phyloP scores from a whole-genome alignment of 2,329 filamentous ascomycete genomes.

The Colletotrichum graminicola region DNA sequence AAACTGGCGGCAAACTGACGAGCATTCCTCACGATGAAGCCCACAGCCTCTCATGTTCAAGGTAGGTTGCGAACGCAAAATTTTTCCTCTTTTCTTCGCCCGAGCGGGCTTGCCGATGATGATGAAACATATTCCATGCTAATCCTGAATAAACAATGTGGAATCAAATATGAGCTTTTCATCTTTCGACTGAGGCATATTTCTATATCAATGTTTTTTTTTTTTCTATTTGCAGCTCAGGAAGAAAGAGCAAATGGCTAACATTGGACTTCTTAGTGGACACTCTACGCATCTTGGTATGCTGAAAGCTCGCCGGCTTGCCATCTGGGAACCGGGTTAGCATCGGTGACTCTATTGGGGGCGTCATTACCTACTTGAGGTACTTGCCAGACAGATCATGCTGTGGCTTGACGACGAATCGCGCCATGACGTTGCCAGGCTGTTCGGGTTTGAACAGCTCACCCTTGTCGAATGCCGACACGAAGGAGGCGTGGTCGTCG shows the following conservation, averaged over 20 bases:
- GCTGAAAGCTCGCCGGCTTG: constrained; percentile 63
- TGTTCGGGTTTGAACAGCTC: constrained; percentile 84
- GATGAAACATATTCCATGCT: constrained; percentile 80
- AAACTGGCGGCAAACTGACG: background rate
- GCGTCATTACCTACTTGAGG: constrained; percentile 69
- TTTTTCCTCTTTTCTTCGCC: constrained; percentile 44
- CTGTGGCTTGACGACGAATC: constrained; percentile 74
- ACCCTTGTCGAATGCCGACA: constrained; percentile 76
- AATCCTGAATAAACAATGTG: constrained; percentile 77
- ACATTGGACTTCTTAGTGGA: constrained; percentile 41
- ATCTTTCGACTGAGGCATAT: constrained; percentile 80
- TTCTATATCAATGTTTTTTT: constrained; percentile 48
- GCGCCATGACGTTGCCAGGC: constrained; percentile 88
- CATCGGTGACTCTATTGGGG: background rate
- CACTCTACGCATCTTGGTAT: constrained; percentile 58
- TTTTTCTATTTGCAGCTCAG: constrained; percentile 45
- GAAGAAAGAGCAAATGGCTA: constrained; percentile 42
- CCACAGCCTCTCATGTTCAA: constrained; percentile 21
- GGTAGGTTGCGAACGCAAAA: constrained; percentile 45
- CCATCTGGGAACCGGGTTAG: constrained; percentile 59
- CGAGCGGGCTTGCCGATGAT: constrained; percentile 64
- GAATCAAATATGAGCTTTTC: constrained; percentile 81
- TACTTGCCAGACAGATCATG: constrained; percentile 81
- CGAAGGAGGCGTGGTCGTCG: constrained; percentile 75
- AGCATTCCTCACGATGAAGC: background rate